A percentile compares a stretch with the other conserved stretches of the same genome.
Evolutionary conservation across 257 asterid species (phyloP).

Genomic region (Salvia rosmarinus): DNA sequence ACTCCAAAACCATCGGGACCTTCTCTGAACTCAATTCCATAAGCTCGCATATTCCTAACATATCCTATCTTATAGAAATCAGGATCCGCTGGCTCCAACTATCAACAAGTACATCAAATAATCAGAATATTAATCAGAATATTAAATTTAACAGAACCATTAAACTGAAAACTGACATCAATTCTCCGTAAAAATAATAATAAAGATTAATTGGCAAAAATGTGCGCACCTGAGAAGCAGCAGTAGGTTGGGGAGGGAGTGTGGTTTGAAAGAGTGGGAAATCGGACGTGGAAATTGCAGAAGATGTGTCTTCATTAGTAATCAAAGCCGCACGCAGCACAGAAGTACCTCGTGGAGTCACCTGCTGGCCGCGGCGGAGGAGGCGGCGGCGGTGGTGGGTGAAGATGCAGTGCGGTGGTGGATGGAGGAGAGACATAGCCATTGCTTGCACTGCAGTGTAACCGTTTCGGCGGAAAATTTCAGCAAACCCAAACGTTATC

Average conservation of each 20-base stretch:
- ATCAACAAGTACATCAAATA: conserved; percentile 23
- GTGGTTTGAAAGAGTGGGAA: conserved; percentile 66
- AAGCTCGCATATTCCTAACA: conserved; percentile 86
- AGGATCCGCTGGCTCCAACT: conserved; percentile 94
- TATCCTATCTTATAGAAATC: conserved; percentile 96
- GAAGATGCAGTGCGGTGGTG: conserved; percentile 36
- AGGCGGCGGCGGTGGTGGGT: conserved; percentile 32
- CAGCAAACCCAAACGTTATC: conserved; percentile 37
- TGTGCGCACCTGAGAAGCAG: conserved; percentile 70
- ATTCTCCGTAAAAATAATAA: neutral
- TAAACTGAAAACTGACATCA: neutral
- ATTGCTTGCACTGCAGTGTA: conserved; percentile 5
- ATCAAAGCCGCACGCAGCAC: conserved; percentile 40
- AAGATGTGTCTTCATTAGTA: conserved; percentile 42
- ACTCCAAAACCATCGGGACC: conserved; percentile 98
- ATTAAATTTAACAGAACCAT: conserved; percentile 6
- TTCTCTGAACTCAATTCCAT: conserved; percentile 92
- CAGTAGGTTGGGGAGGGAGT: conserved; percentile 47
- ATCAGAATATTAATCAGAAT: conserved; percentile 22
- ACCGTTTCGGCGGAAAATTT: conserved; percentile 16
- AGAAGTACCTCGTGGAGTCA: conserved; percentile 32
- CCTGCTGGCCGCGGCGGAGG: conserved; percentile 32
- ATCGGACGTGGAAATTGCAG: conserved; percentile 44
- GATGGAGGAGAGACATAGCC: conserved; percentile 46
- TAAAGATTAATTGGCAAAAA: neutral